phyloP scores from a whole-genome alignment of 257 asterid genomes.

The Solanum ossicruentum region DNA sequence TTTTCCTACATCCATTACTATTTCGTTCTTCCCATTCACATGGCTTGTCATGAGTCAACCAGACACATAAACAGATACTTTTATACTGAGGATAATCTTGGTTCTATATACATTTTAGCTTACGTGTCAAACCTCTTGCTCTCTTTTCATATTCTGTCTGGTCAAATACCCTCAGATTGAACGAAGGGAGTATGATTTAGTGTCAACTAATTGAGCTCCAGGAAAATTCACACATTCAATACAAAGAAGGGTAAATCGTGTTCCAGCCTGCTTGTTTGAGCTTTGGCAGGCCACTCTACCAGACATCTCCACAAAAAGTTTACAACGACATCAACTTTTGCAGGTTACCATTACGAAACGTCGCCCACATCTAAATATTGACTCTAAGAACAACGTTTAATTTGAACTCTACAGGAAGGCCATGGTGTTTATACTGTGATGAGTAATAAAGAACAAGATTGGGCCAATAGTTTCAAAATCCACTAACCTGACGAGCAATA shows the following conservation, averaged over 20 bases:
- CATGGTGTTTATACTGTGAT: not conserved
- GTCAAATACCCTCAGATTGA: not conserved
- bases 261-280: not conserved
- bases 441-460: not conserved
- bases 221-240: not conserved
- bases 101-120: not conserved
- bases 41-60: not conserved
- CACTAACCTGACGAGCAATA: constrained; percentile 72
- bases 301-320: not conserved
- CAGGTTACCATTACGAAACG: not conserved
- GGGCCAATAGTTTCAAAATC: not conserved
- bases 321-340: not conserved
- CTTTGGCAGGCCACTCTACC: not conserved
- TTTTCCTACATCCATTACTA: not conserved
- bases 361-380: not conserved
- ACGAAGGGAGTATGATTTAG: not conserved
- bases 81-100: not conserved
- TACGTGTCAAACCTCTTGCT: not conserved
- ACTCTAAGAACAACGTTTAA: not conserved
- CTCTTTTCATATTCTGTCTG: not conserved
- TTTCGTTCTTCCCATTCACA: not conserved
- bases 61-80: not conserved
- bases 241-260: not conserved
- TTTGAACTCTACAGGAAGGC: not conserved
- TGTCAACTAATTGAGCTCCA: not conserved